Evolutionary conservation across 768 basidiomycete genomes (phyloP), one percentile per base, ranked within the genome.

Genomic region (Lactarius tabidus): DNA sequence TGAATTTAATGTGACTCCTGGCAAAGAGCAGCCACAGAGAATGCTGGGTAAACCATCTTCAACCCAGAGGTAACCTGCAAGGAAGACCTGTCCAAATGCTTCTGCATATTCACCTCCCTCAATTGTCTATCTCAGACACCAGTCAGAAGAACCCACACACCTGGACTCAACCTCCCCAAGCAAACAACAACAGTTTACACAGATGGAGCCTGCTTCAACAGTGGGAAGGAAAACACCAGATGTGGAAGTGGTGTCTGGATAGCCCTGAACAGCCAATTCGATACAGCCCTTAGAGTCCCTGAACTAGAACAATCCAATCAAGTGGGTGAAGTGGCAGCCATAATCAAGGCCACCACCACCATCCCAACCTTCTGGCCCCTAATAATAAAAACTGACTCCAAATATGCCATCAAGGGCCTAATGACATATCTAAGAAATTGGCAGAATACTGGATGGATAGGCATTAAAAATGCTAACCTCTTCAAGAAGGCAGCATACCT

Each of bases 131-230:
- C 38, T 15, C 12, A 38, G 1, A 38, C 12, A 1, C 38, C 38
- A 15, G 38, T 15, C 10, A 38, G 38, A 15, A n/a, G 18, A 56
- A 29, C 18, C 36, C 29, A 10, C n/a, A 18, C 12, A 66, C 38
- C 14, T 15, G 38, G 12, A 14, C 1, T 38, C 2, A 38, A 15
- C 14, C 38, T 38, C 38, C 38, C 12, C 2, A 15, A 38, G 14
- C 38, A 38, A 3, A 56, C 38, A 2, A 64, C 67, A 14, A 38
- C 38, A 1, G 14, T 38, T 6, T 76, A 74, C 43, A 77, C 74
- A 0, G 75, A 75, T 28, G 72, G 75, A 0, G 72, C 72, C 0
- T 74, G 74, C 64, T 8, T 60, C 2, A 65, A 71, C 0, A 75
- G 75, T n/a, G 70, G 73, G 0, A 68, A 64, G 10, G 23, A 15